Evolutionary conservation across 257 asterid species (phyloP).

Genomic region (Solanum sitiens): DNA sequence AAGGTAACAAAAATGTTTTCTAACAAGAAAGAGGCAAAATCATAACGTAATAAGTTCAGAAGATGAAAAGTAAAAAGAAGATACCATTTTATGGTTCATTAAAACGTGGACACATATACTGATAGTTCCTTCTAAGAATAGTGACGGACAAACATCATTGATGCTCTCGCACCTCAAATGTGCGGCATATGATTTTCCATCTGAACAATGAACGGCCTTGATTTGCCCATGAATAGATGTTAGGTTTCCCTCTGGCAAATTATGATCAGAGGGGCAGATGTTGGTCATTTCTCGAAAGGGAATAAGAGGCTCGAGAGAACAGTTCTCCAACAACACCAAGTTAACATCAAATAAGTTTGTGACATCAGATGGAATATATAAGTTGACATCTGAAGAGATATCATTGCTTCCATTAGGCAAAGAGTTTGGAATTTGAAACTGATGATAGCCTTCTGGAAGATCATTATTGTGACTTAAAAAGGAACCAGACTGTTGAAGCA

Average conservation of each 20-base stretch:
- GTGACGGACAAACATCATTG: constrained; percentile 13
- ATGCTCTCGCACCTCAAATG: constrained; percentile 14
- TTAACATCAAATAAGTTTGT: constrained; percentile 31
- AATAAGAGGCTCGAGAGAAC: constrained; percentile 11
- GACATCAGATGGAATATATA: constrained; percentile 35
- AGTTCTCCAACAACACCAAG: constrained; percentile 6
- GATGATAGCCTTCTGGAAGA: constrained; percentile 8
- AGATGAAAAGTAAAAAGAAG: constrained; percentile 4
- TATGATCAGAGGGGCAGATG: constrained; percentile 16
- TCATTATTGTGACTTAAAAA: constrained; percentile 15
- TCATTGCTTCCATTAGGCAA: constrained; percentile 8
- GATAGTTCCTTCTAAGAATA: constrained; percentile 29
- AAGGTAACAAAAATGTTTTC: constrained; percentile 2
- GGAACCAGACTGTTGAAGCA: background rate
- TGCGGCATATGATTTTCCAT: constrained; percentile 16
- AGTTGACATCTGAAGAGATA: constrained; percentile 30
- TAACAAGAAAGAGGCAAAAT: background rate
- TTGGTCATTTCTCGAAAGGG: constrained; percentile 18
- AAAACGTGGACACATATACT: constrained; percentile 57
- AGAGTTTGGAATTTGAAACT: constrained; percentile 15
- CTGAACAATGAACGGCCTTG: constrained; percentile 43
- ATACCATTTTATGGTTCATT: constrained; percentile 37
- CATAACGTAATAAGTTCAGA: background rate
- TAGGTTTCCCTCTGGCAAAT: constrained; percentile 65
- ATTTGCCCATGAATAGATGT: constrained; percentile 54